Evolutionary conservation across 495 filamentous ascomycete genomes (phyloP), one percentile per base, ranked within the genome.

Genomic region (Aspergillus conjunctus): DNA sequence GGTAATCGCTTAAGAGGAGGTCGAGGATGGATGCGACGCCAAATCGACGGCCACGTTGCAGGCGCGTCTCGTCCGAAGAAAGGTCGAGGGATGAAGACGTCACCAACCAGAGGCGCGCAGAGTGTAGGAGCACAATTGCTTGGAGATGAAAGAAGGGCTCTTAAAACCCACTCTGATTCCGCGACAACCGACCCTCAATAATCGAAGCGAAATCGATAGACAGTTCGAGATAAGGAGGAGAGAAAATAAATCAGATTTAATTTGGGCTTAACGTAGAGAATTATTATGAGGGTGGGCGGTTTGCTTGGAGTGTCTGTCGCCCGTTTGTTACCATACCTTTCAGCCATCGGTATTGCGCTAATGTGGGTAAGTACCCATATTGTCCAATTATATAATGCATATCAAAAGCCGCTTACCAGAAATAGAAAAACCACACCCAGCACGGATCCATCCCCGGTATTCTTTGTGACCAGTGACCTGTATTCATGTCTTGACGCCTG

Each of bases 1-100:
- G 46, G 58, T 22, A 37, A 33, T 61, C 55, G 59, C 39, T 56
- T 20, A 49, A 55, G 49, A 56, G 56, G 63, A 37, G 34, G 43
- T 41, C 61, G 54, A 55, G 58, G 50, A 57, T 52, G 43, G 59
- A 66, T 72, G 71, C 65, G 70, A 72, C 73, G 68, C 68, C 68
- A 66, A 67, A 65, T 56, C 67, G 75, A 60, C 68, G 67, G 73
- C 77, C 76, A 80, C 77, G 77, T 80, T 77, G 73, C 77, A 79
- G 70, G 77, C 77, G 77, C 77, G 77, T 79, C 67, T 62, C 48
- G 30, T 58, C 45, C 55, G 18, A 55, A 56, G 2, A 45, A 55
- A 48, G 51, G 52, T 34, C 54, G 54, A 62, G 51, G 46, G 41
- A 41, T 52, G 30, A 54, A 58, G 61, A 69, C 61, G 67, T 69